Conservation (phyloP, 2,329 filamentous ascomycete species). For the Ophiostoma himal-ulmi region DNA sequence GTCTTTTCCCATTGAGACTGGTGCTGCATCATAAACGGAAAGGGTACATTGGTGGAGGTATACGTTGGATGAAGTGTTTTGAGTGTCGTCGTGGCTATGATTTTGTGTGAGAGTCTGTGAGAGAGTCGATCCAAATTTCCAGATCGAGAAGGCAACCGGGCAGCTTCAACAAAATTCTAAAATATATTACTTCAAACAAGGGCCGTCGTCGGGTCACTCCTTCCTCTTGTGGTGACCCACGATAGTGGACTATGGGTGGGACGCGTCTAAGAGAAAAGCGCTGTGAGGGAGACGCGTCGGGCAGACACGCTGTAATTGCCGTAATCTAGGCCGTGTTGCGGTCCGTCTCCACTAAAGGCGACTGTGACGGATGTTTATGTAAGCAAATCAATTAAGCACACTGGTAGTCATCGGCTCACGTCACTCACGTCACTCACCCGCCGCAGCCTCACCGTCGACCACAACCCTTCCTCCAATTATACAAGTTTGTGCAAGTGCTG, state of each 20-base stretch:
- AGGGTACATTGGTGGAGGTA: conserved; percentile 4
- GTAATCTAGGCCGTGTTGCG: background rate
- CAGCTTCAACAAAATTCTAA: background rate
- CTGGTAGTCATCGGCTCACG: background rate
- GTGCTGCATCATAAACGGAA: conserved; percentile 30
- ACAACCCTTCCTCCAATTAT: background rate
- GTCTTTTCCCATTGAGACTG: conserved; percentile 35
- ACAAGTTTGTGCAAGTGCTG: background rate
- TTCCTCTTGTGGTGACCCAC: conserved; percentile 9
- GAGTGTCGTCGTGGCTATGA: too few relatives aligned
- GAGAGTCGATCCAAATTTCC: background rate
- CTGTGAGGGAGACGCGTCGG: conserved; percentile 22
- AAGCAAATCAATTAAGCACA: background rate
- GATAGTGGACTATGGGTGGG: conserved; percentile 11
- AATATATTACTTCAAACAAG: background rate
- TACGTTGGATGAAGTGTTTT: background rate
- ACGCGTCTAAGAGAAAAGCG: conserved; percentile 19
- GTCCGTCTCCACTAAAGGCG: background rate
- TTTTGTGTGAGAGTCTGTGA: background rate
- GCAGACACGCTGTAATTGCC: conserved; percentile 13
- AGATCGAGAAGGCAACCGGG: background rate
- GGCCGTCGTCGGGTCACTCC: conserved; percentile 1
- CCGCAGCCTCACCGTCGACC: background rate
- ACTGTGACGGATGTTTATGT: background rate
- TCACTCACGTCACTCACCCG: background rate